These are phyloP conservation scores for Amauroascus verrucosus DNA, from an alignment of 2,329 filamentous ascomycete genomes.

Conservation along the genomic window DNA sequence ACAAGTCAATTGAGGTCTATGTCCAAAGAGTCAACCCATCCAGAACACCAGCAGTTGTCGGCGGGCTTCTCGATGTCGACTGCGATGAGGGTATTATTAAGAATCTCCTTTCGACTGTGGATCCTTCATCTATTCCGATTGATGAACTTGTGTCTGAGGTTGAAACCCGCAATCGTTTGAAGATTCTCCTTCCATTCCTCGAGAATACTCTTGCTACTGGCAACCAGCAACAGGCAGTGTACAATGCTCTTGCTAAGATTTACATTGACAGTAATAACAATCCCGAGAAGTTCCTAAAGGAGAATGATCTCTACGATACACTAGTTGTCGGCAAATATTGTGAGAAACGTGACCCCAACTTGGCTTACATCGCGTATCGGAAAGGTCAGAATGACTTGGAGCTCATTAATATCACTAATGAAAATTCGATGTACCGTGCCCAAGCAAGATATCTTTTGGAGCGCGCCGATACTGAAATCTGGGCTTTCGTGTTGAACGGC, in stretches of 20 bases:
- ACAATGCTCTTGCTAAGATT: conserved; percentile 96
- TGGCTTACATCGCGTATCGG: conserved; percentile 87
- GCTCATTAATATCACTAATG: conserved; percentile 94
- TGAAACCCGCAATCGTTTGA: conserved; percentile 89
- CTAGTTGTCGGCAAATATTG: conserved; percentile 93
- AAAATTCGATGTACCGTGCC: conserved; percentile 99
- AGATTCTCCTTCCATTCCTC: conserved; percentile 90
- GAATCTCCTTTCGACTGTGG: conserved; percentile 73
- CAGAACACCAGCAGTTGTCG: conserved; percentile 82
- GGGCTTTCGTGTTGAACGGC: conserved; percentile 85
- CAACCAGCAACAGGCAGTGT: conserved; percentile 93
- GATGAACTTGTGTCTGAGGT: conserved; percentile 90
- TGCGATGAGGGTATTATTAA: conserved; percentile 97
- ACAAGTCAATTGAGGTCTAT: conserved; percentile 96
- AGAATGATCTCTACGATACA: conserved; percentile 94
- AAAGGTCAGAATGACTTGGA: conserved; percentile 98
- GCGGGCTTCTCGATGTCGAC: conserved; percentile 88
- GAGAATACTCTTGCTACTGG: conserved; percentile 81
- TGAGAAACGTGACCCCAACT: conserved; percentile 93
- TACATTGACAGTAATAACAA: conserved; percentile 99
- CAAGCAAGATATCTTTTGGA: conserved; percentile 92
- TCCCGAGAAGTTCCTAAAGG: conserved; percentile 91
- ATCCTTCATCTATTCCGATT: conserved; percentile 76
- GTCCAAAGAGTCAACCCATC: conserved; percentile 93
- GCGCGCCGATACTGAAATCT: conserved; percentile 78